These are phyloP conservation scores for Parietaria judaica DNA, from an alignment of 306 rosid species.

Conservation along the genomic window DNA sequence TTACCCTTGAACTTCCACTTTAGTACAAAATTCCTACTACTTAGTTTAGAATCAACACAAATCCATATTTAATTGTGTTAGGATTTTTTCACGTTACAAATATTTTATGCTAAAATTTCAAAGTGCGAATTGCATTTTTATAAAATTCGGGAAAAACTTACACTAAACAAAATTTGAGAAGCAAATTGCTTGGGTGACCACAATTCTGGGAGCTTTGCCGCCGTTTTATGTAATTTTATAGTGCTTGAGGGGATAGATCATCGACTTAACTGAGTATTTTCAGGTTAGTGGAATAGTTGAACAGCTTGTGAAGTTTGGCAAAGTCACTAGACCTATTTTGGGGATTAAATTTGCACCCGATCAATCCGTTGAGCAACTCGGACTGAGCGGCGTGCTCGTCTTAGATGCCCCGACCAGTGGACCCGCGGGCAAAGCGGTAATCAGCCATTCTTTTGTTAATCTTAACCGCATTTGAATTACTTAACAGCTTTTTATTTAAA, in stretches of 20 bases:
- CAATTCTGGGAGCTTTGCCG: too few relatives aligned
- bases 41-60: too few relatives aligned
- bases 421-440: constrained; percentile 98
- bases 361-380: constrained; percentile 95
- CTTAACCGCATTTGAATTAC: not conserved
- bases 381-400: constrained; percentile 94
- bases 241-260: constrained; percentile 3
- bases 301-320: constrained; percentile 85
- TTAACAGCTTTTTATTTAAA: not conserved
- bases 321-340: constrained; percentile 95
- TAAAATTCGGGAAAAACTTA: too few relatives aligned
- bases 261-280: constrained; percentile 14
- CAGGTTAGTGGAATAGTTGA: constrained; percentile 96
- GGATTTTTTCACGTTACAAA: too few relatives aligned
- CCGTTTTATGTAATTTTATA: not conserved
- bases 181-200: too few relatives aligned
- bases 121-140: too few relatives aligned
- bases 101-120: too few relatives aligned
- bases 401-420: constrained; percentile 87
- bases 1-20: too few relatives aligned
- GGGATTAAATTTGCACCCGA: constrained; percentile 99
- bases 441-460: not conserved
- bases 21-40: too few relatives aligned
- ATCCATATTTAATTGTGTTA: too few relatives aligned
- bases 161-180: too few relatives aligned